A percentile compares a stretch with the other conserved stretches of the same genome.
These are phyloP conservation scores for Corylus americana DNA, from an alignment of 306 rosid genomes.

Conservation along the genomic window DNA sequence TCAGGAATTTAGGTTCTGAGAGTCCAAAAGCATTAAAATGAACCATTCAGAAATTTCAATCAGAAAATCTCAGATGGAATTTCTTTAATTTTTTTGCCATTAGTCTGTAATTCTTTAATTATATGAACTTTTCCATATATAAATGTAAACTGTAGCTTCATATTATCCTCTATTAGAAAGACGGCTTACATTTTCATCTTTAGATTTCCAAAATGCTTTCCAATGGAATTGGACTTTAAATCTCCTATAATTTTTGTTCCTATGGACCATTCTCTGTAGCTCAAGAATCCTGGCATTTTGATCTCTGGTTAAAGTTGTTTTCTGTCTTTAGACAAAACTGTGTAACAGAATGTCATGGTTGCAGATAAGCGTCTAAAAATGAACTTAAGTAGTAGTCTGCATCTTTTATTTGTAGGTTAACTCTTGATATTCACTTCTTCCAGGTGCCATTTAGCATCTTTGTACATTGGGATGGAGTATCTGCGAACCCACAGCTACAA, in stretches of 20 bases:
- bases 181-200: neutral
- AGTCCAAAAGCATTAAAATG: neutral
- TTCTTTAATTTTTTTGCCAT: neutral
- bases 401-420: constrained; percentile 44
- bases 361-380: neutral
- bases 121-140: neutral
- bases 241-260: neutral
- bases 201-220: neutral
- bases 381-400: constrained; percentile 17
- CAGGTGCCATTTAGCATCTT: constrained; percentile 98
- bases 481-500: constrained; percentile 97
- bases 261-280: neutral
- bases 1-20: neutral
- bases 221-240: too few relatives aligned
- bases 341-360: neutral
- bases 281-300: neutral
- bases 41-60: neutral
- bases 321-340: neutral
- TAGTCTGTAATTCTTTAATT: too few relatives aligned
- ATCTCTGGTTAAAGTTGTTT: neutral
- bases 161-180: neutral
- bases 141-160: neutral
- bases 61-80: neutral
- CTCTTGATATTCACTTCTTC: constrained; percentile 72
- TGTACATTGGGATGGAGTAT: constrained; percentile 99